Percentiles rank a stretch among this genome's conserved stretches.
Evolutionary conservation across 352 stramenopile species (phyloP).

Genomic region (Globisporangium spiculum): DNA sequence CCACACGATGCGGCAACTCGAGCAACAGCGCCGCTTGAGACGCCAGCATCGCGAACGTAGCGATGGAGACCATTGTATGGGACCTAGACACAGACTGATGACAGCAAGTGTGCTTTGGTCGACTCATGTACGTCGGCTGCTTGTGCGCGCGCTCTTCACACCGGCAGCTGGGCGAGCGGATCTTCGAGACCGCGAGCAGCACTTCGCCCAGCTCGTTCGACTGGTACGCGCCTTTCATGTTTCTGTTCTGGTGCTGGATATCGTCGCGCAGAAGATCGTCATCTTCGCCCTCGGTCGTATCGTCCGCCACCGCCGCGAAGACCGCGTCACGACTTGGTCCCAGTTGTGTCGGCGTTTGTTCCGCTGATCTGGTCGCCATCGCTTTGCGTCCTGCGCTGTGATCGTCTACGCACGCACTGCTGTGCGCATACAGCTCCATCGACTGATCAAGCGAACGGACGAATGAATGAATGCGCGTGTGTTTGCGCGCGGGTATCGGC

Average conservation of each 20-base stretch:
- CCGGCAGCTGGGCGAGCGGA: slow-evolving; percentile 17
- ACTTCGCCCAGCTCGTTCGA: slow-evolving; percentile 46
- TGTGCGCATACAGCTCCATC: slow-evolving; percentile 14
- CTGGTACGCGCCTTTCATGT: slow-evolving; percentile 18
- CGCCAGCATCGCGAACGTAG: slow-evolving; percentile 25
- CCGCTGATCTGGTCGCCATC: slow-evolving; percentile 9
- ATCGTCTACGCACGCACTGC: slow-evolving; percentile 10
- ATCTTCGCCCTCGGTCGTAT: neutral
- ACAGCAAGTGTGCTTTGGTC: slow-evolving; percentile 21
- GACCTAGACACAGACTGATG: neutral
- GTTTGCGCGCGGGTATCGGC: neutral
- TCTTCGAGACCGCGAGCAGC: slow-evolving; percentile 37
- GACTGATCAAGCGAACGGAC: neutral
- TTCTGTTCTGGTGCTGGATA: slow-evolving; percentile 10
- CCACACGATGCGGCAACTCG: slow-evolving; percentile 34
- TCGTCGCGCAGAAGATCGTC: slow-evolving; percentile 1
- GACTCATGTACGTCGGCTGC: slow-evolving; percentile 6
- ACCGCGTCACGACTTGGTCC: neutral
- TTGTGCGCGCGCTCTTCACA: neutral
- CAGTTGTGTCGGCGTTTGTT: neutral
- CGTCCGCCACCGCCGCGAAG: neutral
- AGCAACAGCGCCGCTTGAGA: slow-evolving; percentile 29
- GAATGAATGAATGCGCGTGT: neutral
- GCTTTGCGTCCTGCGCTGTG: neutral
- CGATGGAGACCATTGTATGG: slow-evolving; percentile 29